phyloP scores from a whole-genome alignment of 495 filamentous ascomycete species.

The Daldinia caldariorum region DNA sequence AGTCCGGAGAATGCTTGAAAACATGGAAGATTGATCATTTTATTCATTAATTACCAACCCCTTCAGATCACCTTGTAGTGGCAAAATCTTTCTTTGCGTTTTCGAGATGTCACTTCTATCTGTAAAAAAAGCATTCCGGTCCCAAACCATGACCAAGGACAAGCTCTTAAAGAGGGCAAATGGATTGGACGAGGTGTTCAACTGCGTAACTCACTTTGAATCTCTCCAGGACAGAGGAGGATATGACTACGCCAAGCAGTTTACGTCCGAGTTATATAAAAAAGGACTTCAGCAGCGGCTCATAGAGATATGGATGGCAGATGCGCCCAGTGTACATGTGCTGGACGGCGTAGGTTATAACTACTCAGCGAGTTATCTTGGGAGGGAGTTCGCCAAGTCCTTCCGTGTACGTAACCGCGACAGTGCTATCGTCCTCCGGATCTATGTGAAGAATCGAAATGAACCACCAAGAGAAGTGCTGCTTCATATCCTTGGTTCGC shows the following conservation, averaged over 20 bases:
- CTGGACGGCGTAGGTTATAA: constrained; percentile 7
- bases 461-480: constrained; percentile 19
- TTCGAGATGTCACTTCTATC: constrained; percentile 5
- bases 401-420: constrained; percentile 17
- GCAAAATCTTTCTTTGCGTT: neutral
- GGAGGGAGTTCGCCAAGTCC: constrained; percentile 33
- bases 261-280: constrained; percentile 25
- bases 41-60: neutral
- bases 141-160: constrained; percentile 13
- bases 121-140: neutral
- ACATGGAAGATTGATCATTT: neutral
- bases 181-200: neutral
- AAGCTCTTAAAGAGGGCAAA: constrained; percentile 14
- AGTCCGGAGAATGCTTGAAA: neutral
- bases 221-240: constrained; percentile 22
- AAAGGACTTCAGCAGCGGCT: constrained; percentile 7
- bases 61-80: neutral
- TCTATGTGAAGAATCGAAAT: constrained; percentile 26
- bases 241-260: constrained; percentile 21
- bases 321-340: constrained; percentile 12
- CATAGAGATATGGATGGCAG: constrained; percentile 10
- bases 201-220: constrained; percentile 26
- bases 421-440: constrained; percentile 20
- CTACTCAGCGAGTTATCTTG: constrained; percentile 16
- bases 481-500: constrained; percentile 33